A percentile compares a stretch with the other conserved stretches of the same genome.
Conservation (phyloP, 2,329 filamentous ascomycete genomes). For the Cordyceps tenuipes region DNA sequence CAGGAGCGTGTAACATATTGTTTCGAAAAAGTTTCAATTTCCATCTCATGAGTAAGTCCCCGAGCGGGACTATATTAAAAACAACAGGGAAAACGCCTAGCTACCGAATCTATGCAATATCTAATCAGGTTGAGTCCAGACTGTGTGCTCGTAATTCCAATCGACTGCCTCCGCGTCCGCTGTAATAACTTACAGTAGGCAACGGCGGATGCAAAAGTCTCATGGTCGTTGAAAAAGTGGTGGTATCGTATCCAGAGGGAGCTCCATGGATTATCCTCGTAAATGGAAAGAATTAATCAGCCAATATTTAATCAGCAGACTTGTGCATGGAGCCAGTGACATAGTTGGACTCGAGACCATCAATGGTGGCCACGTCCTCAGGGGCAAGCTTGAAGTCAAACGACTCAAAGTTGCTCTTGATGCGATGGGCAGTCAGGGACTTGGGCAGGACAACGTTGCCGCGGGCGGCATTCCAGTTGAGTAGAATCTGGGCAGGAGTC, state of each 20-base stretch:
- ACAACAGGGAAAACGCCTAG: conserved; percentile 8
- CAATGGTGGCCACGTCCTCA: conserved; percentile 53
- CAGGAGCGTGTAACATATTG: not conserved
- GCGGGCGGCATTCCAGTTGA: conserved; percentile 72
- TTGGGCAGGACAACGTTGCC: conserved; percentile 69
- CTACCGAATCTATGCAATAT: conserved; percentile 10
- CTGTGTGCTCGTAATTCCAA: conserved; percentile 8
- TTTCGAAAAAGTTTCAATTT: conserved; percentile 3
- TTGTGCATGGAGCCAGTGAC: conserved; percentile 51
- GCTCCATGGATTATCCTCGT: conserved; percentile 10
- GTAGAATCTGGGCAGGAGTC: conserved; percentile 64
- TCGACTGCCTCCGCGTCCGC: not conserved
- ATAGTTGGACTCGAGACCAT: conserved; percentile 61
- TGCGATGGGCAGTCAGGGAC: conserved; percentile 55
- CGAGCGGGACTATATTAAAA: not conserved
- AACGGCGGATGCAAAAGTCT: not conserved
- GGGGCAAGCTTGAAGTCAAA: conserved; percentile 52
- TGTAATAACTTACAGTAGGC: not conserved
- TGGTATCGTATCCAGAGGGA: conserved; percentile 11
- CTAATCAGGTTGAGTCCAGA: conserved; percentile 10
- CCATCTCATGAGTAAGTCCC: not conserved
- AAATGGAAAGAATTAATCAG: not conserved
- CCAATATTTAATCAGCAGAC: conserved; percentile 25
- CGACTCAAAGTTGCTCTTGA: conserved; percentile 57
- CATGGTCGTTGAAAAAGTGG: conserved; percentile 10